Evolutionary conservation across 2,329 filamentous ascomycete genomes (phyloP).

Genomic region (Fusarium equiseti): DNA sequence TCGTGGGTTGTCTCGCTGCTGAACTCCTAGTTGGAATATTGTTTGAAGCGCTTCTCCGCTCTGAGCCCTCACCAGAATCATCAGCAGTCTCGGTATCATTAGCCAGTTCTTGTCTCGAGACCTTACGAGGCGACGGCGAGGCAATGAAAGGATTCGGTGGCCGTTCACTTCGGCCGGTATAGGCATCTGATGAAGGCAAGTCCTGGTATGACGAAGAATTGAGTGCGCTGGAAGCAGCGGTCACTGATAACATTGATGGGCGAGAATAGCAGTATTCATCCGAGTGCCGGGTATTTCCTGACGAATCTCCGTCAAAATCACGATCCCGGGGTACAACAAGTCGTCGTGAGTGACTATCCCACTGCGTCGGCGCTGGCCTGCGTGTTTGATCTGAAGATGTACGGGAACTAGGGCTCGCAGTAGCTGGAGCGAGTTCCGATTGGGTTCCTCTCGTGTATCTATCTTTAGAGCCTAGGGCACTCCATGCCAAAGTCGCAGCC

Average conservation of each 20-base stretch:
- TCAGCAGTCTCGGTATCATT: constrained; percentile 36
- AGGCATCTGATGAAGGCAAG: constrained; percentile 29
- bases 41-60: constrained; percentile 37
- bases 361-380: constrained; percentile 56
- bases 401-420: constrained; percentile 39
- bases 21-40: constrained; percentile 30
- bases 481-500: constrained; percentile 74
- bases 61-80: constrained; percentile 40
- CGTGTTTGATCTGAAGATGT: constrained; percentile 51
- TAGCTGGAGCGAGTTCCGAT: constrained; percentile 41
- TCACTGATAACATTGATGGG: constrained; percentile 64
- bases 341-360: constrained; percentile 68
- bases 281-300: constrained; percentile 53
- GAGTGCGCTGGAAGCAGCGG: constrained; percentile 68
- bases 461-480: constrained; percentile 58
- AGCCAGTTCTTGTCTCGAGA: constrained; percentile 30
- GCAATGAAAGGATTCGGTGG: constrained; percentile 19
- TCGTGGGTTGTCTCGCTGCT: constrained; percentile 27
- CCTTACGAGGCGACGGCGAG: constrained; percentile 31
- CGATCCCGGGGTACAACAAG: constrained; percentile 58
- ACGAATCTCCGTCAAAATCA: constrained; percentile 48
- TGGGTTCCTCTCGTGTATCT: constrained; percentile 46
- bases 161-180: constrained; percentile 35
- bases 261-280: constrained; percentile 55
- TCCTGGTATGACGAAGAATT: constrained; percentile 52